Evolutionary conservation across 345 rosid genomes (phyloP), one percentile per base, ranked within the genome.

Genomic region (Populus euphratica): DNA sequence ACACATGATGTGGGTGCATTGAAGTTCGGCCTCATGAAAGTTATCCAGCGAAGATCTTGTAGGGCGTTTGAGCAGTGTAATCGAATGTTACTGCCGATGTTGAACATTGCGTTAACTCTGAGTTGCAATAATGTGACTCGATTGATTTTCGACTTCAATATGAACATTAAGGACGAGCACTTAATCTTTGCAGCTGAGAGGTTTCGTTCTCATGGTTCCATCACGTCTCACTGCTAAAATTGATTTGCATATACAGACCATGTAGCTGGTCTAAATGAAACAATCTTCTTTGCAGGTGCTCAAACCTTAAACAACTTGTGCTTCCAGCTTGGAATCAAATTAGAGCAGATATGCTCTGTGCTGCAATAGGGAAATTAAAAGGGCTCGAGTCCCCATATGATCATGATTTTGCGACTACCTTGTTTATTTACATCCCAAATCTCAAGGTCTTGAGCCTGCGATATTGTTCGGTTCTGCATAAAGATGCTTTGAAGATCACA

Each of bases 401-500:
- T 68, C 29, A 71, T 72, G 76, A 72, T 3, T 71, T 72, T 14
- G 76, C 72, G 23, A 65, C 35, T 18, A 31, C 80, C 66, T 47
- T 78, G 62, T 49, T 64, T 35, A 25, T 50, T 18, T 47, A 49
- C 52, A 25, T 72, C 65, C 72, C n/a, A 1, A 56, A 65, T 16
- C 76, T 78, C 61, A 78, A 78, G 76, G 54, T 72, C 33, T 27
- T 72, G 81, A 78, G 81, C 21, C 52, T 72, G 14, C 65, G 73
- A 10, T 65, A n/a, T n/a, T n/a, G 67, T 29, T 17, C 73, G 18
- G 16, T 65, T 0, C 67, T 66, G 44, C 52, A 72, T 31, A 50
- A 72, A 54, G 27, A 79, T 33, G 78, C 75, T 6, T 47, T 74
- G 71, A 68, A 10, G 25, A 23, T 74, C 27, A 25, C 74, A 35